Evolutionary conservation across 169 alveolate species (phyloP), one percentile per base, ranked within the genome.

Genomic region (Cryptosporidium bovis): DNA sequence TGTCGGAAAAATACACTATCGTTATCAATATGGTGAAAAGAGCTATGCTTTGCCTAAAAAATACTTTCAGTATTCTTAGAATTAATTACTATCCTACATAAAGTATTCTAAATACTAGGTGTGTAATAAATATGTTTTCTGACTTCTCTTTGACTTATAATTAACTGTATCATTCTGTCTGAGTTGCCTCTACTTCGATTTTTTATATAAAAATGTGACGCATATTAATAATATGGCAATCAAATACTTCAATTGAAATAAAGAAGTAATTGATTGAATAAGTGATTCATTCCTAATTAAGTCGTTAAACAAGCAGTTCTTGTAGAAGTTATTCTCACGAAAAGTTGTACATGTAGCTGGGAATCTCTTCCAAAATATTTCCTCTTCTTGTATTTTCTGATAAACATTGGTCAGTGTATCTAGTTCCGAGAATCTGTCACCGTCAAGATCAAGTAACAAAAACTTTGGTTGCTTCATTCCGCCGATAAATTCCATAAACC

Each of bases 11-110:
- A 77, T 77, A 56, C 65, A 62, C 18, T 77, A 77, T 44, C 50
- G 18, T 27, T 71, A 77, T 24, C 53, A 44, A 24, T 40, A 62
- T n/a, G 36, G 33, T 27, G 36, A 56, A 1, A 77, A 44, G 7
- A n/a, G 31, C 15, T 20, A 20, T 24, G 40, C 27, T 34, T 29
- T 77, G n/a, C 87, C 87, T 5, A 66, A 3, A 8, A 56, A 62
- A 15, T 77, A 77, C 56, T 77, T 77, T 77, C 87, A 60, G 64
- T 77, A 77, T 24, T 58, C 58, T 12, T 62, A 27, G 48, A n/a
- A 40, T 40, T 40, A 40, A 40, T 40, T 27, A 15, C 18, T 6
- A 67, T 33, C 34, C 29, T 20, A 3, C 15, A 29, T 27, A 16
- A 3, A 65, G 31, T 65, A 33, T 13, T 65, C 58, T 40, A 24